Evolutionary conservation across 2,329 filamentous ascomycete species (phyloP), one percentile per base, ranked within the genome.

Genomic region (Trichophyton equinum): DNA sequence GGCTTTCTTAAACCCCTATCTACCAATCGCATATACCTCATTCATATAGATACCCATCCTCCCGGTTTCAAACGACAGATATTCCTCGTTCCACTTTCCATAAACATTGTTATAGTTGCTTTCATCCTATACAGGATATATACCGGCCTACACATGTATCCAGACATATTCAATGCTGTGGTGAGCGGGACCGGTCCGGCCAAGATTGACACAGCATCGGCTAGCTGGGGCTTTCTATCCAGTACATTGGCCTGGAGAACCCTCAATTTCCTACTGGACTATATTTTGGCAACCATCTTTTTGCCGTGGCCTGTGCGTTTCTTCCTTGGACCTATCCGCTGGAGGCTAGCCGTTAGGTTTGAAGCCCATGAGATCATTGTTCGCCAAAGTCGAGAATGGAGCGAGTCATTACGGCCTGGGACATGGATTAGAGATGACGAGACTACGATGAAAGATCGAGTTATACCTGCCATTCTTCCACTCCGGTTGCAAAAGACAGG

Each of bases 321-420:
- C 72, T 81, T 87, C 67, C 74, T 72, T 2, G 83, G 83, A 65
- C 90, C 91, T 0, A 77, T 85, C 42, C 72, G 75, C 44, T 96
- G 91, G 90, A 84, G 91, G 57, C 83, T 82, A 74, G 78, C 73
- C 33, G 75, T 91, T 40, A 89, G 91, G 5, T 96, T 96, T 72
- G 80, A 82, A n/a, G 79, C 85, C 53, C 79, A 83, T 65, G 92
- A 96, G 77, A 80, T 96, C 57, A 86, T 95, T 64, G 87, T 96
- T 38, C 82, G 91, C 27, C 82, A 86, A 61, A 91, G 87, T 70
- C 81, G 72, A 49, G 66, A 80, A 60, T 95, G 90, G 89, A 86
- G 86, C 64, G 74, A 77, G 25, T 30, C 22, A 2, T 20, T 64
- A 40, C 20, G 42, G 18, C 49, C 49, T 40, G 64, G 62, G 40